These are phyloP conservation scores for Phaeotremella skinneri DNA, from an alignment of 768 basidiomycete species.

Conservation along the genomic window DNA sequence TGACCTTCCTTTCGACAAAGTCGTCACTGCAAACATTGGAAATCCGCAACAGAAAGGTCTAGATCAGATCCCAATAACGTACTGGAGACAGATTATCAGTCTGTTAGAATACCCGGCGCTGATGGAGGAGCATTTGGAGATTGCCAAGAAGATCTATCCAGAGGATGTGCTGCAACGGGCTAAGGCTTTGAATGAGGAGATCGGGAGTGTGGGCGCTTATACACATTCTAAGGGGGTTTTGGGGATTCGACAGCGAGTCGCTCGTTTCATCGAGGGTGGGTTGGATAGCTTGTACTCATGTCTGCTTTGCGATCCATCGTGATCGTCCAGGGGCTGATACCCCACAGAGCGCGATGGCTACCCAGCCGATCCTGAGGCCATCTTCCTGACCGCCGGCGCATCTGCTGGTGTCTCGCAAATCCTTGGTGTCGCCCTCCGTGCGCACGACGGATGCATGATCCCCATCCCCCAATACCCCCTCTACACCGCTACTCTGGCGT, in stretches of 20 bases:
- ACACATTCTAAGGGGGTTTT: slow-evolving; percentile 92
- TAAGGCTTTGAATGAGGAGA: slow-evolving; percentile 72
- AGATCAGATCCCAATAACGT: slow-evolving; percentile 89
- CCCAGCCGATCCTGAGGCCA: slow-evolving; percentile 73
- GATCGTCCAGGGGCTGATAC: background rate
- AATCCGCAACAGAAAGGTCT: slow-evolving; percentile 96
- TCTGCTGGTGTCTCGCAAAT: slow-evolving; percentile 79
- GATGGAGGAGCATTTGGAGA: slow-evolving; percentile 62
- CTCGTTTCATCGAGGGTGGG: slow-evolving; percentile 81
- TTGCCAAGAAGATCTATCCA: slow-evolving; percentile 69
- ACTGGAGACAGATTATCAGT: slow-evolving; percentile 85
- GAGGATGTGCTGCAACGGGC: slow-evolving; percentile 80
- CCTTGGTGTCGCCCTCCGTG: slow-evolving; percentile 44
- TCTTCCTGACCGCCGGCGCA: slow-evolving; percentile 93
- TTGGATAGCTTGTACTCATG: slow-evolving; percentile 3
- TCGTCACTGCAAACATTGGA: slow-evolving; percentile 95
- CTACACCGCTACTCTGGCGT: slow-evolving; percentile 91
- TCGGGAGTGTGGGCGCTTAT: slow-evolving; percentile 92
- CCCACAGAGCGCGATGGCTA: slow-evolving; percentile 79
- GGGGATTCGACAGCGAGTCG: slow-evolving; percentile 80
- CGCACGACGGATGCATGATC: slow-evolving; percentile 57
- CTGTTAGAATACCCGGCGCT: slow-evolving; percentile 89
- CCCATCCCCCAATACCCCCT: slow-evolving; percentile 98
- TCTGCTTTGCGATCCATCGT: slow-evolving; percentile 11
- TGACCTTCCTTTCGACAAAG: slow-evolving; percentile 72